Evolutionary conservation across 2,329 filamentous ascomycete species (phyloP).

Genomic region (Trichoderma asperellum): DNA sequence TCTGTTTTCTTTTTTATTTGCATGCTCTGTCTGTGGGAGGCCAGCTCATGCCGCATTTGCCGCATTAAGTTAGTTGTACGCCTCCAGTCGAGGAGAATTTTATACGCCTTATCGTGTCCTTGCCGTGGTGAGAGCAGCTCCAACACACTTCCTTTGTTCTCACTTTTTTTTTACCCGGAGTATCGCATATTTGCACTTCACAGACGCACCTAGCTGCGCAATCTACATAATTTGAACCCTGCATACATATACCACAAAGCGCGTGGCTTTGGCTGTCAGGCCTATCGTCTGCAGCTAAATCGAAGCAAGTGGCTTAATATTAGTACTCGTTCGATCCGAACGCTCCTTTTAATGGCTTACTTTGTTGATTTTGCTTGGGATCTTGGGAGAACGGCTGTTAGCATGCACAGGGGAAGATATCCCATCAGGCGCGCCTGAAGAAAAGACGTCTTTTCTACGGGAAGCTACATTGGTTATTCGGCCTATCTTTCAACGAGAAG

Average conservation of each 20-base stretch:
- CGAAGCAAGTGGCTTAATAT: not conserved
- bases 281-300: not conserved
- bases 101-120: not conserved
- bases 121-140: not conserved
- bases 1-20: not conserved
- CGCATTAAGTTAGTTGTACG: slow-evolving; percentile 16
- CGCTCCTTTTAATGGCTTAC: not conserved
- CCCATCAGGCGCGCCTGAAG: not conserved
- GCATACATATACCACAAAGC: not conserved
- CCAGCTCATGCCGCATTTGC: slow-evolving; percentile 12
- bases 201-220: not conserved
- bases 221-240: not conserved
- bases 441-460: not conserved
- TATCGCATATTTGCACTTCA: not conserved
- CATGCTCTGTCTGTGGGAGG: not conserved
- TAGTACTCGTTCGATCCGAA: not conserved
- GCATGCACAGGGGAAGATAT: not conserved
- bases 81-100: slow-evolving; percentile 1
- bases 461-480: not conserved
- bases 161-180: not conserved
- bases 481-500: not conserved
- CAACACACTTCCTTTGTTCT: not conserved
- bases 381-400: not conserved
- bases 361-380: not conserved
- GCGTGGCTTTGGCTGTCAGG: not conserved